These are phyloP conservation scores for Phialophora macrospora DNA, from an alignment of 2,329 filamentous ascomycete species.

Conservation along the genomic window DNA sequence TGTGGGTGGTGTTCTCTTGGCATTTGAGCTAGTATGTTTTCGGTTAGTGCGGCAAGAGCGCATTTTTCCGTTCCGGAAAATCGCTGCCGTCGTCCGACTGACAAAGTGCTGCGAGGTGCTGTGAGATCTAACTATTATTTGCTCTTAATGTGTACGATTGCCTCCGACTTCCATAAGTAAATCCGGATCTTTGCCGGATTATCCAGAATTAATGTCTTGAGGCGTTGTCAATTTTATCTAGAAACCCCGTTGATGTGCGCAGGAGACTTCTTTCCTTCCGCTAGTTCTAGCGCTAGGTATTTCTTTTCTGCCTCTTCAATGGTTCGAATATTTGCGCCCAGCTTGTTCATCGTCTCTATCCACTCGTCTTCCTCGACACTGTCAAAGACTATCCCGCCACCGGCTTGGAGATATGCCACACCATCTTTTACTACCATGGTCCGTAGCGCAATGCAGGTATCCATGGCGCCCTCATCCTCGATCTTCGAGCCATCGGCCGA, in stretches of 20 bases:
- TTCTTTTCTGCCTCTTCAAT: conserved; percentile 81
- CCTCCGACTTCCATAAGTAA: not conserved
- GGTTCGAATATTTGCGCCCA: conserved; percentile 85
- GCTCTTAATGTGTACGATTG: not conserved
- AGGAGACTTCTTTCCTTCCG: conserved; percentile 8
- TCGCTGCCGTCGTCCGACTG: not conserved
- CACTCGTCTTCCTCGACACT: conserved; percentile 90
- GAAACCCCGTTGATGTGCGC: conserved; percentile 28
- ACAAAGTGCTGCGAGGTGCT: not conserved
- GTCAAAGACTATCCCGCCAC: conserved; percentile 90
- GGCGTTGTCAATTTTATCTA: conserved; percentile 21
- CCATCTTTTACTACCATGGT: conserved; percentile 96
- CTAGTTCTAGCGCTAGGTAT: conserved; percentile 55
- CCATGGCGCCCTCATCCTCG: conserved; percentile 82
- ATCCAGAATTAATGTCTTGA: not conserved
- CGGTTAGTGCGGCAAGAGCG: not conserved
- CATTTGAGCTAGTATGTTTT: not conserved
- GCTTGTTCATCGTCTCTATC: conserved; percentile 96
- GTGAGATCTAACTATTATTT: not conserved
- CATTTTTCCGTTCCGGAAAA: not conserved
- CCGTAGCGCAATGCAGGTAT: conserved; percentile 79
- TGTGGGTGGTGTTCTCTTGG: conserved; percentile 5
- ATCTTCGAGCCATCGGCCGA: conserved; percentile 62
- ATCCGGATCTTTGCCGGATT: not conserved
- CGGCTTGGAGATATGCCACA: conserved; percentile 85